Evolutionary conservation across 2,329 filamentous ascomycete genomes (phyloP).

Genomic region (Coniochaeta sp.): DNA sequence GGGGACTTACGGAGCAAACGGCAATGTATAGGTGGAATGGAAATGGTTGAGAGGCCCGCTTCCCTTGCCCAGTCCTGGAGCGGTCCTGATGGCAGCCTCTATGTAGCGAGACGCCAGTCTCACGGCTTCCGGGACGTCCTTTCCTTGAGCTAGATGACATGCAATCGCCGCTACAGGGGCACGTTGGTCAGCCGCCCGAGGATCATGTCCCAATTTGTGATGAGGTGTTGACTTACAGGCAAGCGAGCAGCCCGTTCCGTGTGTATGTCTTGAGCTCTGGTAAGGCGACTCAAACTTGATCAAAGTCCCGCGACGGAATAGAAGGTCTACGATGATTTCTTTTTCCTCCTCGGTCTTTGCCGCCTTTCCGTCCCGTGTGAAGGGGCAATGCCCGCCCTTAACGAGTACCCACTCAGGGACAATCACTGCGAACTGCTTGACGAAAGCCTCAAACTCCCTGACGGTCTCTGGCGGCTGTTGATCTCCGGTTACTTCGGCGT

Average conservation of each 20-base stretch:
- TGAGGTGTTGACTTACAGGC: slow-evolving; percentile 54
- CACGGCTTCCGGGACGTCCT: slow-evolving; percentile 52
- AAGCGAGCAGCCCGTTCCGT: slow-evolving; percentile 90
- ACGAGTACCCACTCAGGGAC: slow-evolving; percentile 72
- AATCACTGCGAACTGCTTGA: slow-evolving; percentile 59
- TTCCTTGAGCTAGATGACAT: slow-evolving; percentile 58
- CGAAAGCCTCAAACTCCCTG: slow-evolving; percentile 61
- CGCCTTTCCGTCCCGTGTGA: slow-evolving; percentile 54
- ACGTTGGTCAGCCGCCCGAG: too few relatives aligned
- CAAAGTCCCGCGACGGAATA: slow-evolving; percentile 53
- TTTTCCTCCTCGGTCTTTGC: slow-evolving; percentile 52
- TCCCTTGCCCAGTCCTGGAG: slow-evolving; percentile 55
- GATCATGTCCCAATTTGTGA: not conserved
- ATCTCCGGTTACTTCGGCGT: slow-evolving; percentile 41
- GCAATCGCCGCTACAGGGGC: slow-evolving; percentile 58
- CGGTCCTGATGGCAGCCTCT: slow-evolving; percentile 61
- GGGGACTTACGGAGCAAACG: slow-evolving; percentile 53
- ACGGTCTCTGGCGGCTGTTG: slow-evolving; percentile 40
- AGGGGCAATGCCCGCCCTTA: slow-evolving; percentile 85
- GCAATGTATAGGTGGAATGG: slow-evolving; percentile 60
- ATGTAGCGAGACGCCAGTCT: slow-evolving; percentile 62
- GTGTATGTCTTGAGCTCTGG: slow-evolving; percentile 70
- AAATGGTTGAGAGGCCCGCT: slow-evolving; percentile 74
- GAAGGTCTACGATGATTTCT: slow-evolving; percentile 66
- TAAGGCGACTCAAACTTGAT: slow-evolving; percentile 64